A percentile compares a stretch with the other conserved stretches of the same genome.
phyloP scores from a whole-genome alignment of 140 eudicot species.

The Flaveria floridana region DNA sequence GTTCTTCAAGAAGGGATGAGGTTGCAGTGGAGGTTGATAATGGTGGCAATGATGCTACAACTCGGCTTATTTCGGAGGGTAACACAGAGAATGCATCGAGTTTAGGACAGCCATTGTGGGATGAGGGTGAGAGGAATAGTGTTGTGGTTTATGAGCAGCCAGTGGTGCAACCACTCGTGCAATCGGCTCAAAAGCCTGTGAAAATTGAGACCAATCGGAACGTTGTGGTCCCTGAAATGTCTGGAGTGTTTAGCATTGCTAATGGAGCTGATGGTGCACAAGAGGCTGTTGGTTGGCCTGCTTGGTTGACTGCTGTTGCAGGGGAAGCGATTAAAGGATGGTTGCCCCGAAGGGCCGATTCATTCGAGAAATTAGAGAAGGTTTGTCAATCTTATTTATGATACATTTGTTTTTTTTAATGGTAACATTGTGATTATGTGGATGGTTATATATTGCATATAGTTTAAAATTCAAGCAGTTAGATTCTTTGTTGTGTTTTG shows the following conservation, averaged over 20 bases:
- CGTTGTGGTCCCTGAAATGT: conserved; percentile 44
- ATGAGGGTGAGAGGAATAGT: conserved; percentile 42
- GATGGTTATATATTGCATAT: conserved; percentile 1
- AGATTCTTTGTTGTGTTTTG: neutral
- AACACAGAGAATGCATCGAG: conserved; percentile 37
- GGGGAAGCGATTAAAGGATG: conserved; percentile 92
- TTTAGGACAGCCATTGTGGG: conserved; percentile 41
- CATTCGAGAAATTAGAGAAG: conserved; percentile 86
- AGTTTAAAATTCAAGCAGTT: neutral
- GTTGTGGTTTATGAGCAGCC: conserved; percentile 46
- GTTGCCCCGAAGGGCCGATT: conserved; percentile 73
- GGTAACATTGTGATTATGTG: neutral
- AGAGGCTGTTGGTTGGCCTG: conserved; percentile 81
- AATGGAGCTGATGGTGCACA: conserved; percentile 77
- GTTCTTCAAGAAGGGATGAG: conserved; percentile 61
- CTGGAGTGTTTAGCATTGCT: conserved; percentile 42
- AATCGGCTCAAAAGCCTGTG: conserved; percentile 27
- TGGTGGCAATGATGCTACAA: conserved; percentile 63
- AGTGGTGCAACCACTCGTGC: conserved; percentile 31
- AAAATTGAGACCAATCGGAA: conserved; percentile 29
- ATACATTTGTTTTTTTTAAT: neutral
- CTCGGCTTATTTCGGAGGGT: conserved; percentile 59
- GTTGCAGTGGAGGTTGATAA: conserved; percentile 57
- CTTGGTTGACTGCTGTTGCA: conserved; percentile 81
- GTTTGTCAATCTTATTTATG: conserved; percentile 34